phyloP scores from a whole-genome alignment of 768 basidiomycete genomes.

The Trametes punicea region DNA sequence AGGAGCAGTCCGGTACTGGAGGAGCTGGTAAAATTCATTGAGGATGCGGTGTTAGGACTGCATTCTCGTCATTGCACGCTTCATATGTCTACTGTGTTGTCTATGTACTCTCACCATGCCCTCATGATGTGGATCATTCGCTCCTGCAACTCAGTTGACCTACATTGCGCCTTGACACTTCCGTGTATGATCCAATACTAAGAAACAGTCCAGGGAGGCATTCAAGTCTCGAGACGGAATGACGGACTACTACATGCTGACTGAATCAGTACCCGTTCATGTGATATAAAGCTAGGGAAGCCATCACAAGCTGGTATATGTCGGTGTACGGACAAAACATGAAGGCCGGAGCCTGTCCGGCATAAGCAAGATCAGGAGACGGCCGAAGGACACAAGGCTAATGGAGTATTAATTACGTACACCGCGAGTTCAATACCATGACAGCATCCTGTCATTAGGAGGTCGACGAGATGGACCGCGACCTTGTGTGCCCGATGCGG shows the following conservation, averaged over 20 bases:
- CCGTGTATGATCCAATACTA: neutral
- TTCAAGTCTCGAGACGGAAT: too few species aligned
- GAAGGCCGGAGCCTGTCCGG: too few species aligned
- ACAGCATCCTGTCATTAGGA: neutral
- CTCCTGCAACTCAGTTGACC: slow-evolving; percentile 2
- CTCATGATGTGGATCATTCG: slow-evolving; percentile 11
- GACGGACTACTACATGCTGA: too few species aligned
- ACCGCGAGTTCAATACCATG: too few species aligned
- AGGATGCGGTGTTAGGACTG: slow-evolving; percentile 7
- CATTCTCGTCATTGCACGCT: slow-evolving; percentile 4
- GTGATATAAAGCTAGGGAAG: too few species aligned
- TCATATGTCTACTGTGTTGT: slow-evolving; percentile 16
- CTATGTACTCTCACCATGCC: slow-evolving; percentile 17
- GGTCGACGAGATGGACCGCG: neutral
- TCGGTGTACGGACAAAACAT: too few species aligned
- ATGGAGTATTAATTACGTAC: too few species aligned
- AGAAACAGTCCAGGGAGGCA: neutral
- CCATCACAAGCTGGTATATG: too few species aligned
- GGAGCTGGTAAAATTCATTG: slow-evolving; percentile 3
- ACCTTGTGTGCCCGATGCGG: neutral
- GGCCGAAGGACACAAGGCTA: too few species aligned
- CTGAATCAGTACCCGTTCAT: too few species aligned
- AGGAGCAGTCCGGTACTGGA: neutral
- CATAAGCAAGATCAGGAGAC: too few species aligned
- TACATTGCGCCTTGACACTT: neutral